Conservation (phyloP, 768 basidiomycete genomes). For the Pholiota conissans region DNA sequence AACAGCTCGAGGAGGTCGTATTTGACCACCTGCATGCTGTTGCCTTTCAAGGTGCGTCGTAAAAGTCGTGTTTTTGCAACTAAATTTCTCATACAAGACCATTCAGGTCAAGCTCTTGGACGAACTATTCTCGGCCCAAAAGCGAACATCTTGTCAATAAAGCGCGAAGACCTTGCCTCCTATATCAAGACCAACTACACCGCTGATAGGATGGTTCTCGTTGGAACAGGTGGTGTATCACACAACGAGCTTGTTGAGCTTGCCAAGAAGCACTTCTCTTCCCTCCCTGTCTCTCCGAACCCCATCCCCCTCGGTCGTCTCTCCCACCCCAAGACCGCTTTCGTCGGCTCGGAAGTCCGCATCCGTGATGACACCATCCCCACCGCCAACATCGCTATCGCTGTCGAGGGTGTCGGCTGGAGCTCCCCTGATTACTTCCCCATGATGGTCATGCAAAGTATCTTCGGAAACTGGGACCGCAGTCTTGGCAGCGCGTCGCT, state of each 20-base stretch:
- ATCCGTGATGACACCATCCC: slow-evolving; percentile 89
- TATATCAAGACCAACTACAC: slow-evolving; percentile 99
- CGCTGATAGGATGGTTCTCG: slow-evolving; percentile 98
- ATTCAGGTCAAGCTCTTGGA: slow-evolving; percentile 86
- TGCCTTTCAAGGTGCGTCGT: slow-evolving; percentile 86
- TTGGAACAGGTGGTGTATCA: slow-evolving; percentile 94
- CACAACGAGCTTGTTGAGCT: slow-evolving; percentile 92
- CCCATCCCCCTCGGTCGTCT: slow-evolving; percentile 87
- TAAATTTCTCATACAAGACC: background rate
- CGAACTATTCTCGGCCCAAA: slow-evolving; percentile 98
- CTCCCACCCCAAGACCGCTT: slow-evolving; percentile 74
- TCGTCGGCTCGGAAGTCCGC: slow-evolving; percentile 94
- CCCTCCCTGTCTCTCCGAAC: slow-evolving; percentile 82
- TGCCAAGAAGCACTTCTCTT: slow-evolving; percentile 90
- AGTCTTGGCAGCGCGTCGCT: slow-evolving; percentile 88
- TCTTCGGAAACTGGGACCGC: slow-evolving; percentile 99
- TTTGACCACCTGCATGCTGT: slow-evolving; percentile 98
- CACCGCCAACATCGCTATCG: slow-evolving; percentile 92
- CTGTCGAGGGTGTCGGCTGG: slow-evolving; percentile 98
- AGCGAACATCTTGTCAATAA: slow-evolving; percentile 93
- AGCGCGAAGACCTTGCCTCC: slow-evolving; percentile 79
- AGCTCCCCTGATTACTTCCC: slow-evolving; percentile 98
- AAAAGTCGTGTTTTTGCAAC: background rate
- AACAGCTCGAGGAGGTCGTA: slow-evolving; percentile 97
- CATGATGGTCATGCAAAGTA: slow-evolving; percentile 97